Conservation (phyloP, 192 early-diverging fungal species). For the Mortierella hygrophila region DNA sequence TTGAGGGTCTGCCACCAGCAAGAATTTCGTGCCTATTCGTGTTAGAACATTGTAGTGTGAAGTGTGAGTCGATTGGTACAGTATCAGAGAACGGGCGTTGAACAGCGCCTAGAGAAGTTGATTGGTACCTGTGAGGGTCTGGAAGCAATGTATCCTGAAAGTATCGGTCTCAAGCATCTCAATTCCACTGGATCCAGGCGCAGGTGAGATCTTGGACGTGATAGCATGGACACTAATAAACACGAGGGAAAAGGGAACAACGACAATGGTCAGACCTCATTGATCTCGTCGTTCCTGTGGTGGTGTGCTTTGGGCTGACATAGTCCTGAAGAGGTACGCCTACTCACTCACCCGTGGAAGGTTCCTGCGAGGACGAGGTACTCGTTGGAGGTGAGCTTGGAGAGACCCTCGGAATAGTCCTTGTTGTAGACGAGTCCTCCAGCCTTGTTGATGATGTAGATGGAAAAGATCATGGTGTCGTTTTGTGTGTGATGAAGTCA, state of each 20-base stretch:
- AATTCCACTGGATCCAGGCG: conserved; percentile 82
- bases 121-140: conserved; percentile 88
- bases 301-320: not conserved
- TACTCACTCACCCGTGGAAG: conserved; percentile 86
- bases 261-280: not conserved
- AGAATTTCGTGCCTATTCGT: conserved; percentile 88
- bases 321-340: not conserved
- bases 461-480: conserved; percentile 77
- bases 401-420: conserved; percentile 87
- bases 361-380: conserved; percentile 98
- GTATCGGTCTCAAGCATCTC: conserved; percentile 93
- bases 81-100: too few species aligned
- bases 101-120: not conserved
- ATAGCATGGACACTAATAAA: conserved; percentile 92
- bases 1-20: conserved; percentile 87
- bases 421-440: conserved; percentile 95
- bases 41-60: not conserved
- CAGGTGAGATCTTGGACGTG: conserved; percentile 92
- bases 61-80: not conserved
- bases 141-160: conserved; percentile 93
- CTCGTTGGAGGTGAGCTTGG: conserved; percentile 93
- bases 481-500: not conserved
- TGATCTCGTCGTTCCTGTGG: too few species aligned
- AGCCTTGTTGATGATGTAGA: conserved; percentile 91
- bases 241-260: too few species aligned